Percentiles rank a stretch among this genome's conserved stretches.
Conservation (phyloP, 2,329 filamentous ascomycete genomes). For the Pestalotiopsis fici region DNA sequence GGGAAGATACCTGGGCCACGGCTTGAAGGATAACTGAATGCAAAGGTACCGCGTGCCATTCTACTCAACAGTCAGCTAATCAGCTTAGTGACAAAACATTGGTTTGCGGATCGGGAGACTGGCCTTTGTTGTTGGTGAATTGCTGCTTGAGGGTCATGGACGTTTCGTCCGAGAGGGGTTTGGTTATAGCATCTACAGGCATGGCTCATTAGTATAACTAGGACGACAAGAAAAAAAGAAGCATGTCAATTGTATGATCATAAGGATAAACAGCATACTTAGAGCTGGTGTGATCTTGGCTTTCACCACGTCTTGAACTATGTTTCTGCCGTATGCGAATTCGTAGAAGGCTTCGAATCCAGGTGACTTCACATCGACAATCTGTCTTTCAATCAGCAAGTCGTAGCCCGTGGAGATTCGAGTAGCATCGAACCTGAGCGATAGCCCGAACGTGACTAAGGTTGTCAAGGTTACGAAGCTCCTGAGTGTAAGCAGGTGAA, state of each 20-base stretch:
- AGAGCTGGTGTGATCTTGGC: conserved; percentile 1
- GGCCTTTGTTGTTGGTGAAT: neutral
- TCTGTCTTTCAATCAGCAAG: neutral
- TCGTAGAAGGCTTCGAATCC: conserved; percentile 5
- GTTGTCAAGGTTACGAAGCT: conserved; percentile 2
- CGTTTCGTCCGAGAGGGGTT: neutral
- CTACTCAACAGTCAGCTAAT: neutral
- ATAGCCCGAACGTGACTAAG: conserved; percentile 5
- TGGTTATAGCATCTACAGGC: neutral
- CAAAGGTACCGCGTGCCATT: conserved; percentile 4
- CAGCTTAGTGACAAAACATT: neutral
- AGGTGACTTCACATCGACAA: neutral
- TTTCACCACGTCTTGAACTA: conserved; percentile 1
- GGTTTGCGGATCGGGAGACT: neutral
- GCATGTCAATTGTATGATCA: too few species aligned
- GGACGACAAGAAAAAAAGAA: neutral
- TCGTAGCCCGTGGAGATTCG: neutral
- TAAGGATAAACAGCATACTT: neutral
- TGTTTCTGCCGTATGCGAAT: neutral
- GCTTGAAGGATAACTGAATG: neutral
- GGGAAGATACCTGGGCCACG: conserved; percentile 16
- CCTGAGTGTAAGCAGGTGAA: neutral
- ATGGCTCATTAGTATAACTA: neutral
- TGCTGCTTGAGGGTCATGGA: neutral
- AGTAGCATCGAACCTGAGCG: neutral